These are phyloP conservation scores for Lentinus tigrinus DNA, from an alignment of 768 basidiomycete species.

Conservation along the genomic window DNA sequence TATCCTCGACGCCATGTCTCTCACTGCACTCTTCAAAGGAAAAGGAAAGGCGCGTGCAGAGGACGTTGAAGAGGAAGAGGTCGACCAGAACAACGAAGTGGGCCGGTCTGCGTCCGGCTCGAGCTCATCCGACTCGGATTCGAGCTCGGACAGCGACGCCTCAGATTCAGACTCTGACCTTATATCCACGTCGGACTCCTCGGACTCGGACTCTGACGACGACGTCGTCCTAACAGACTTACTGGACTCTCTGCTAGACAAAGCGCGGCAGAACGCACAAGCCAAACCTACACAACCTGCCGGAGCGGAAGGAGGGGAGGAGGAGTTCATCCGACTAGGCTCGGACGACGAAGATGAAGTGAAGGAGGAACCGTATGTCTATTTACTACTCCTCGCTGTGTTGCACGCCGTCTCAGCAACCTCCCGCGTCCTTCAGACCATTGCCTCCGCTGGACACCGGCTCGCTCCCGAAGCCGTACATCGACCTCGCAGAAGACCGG, in stretches of 20 bases:
- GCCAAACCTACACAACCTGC: constrained; percentile 8
- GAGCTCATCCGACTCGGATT: constrained; percentile 12
- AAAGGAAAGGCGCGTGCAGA: constrained; percentile 38
- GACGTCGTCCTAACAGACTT: constrained; percentile 58
- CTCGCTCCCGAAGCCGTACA: constrained; percentile 60
- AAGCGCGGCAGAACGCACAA: constrained; percentile 52
- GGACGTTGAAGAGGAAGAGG: constrained; percentile 9
- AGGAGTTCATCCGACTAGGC: constrained; percentile 49
- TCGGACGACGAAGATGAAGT: constrained; percentile 22
- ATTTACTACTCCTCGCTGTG: not conserved
- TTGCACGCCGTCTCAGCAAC: constrained; percentile 1
- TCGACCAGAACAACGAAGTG: not conserved
- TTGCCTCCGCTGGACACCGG: constrained; percentile 70
- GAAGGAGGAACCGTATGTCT: constrained; percentile 21
- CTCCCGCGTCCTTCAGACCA: constrained; percentile 39
- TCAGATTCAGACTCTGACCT: constrained; percentile 37
- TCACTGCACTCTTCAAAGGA: constrained; percentile 35
- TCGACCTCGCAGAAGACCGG: constrained; percentile 44
- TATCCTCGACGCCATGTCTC: constrained; percentile 6
- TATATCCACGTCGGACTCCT: constrained; percentile 31
- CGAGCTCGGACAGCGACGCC: constrained; percentile 10
- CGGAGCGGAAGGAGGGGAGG: constrained; percentile 41
- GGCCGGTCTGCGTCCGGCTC: constrained; percentile 6
- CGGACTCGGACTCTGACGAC: constrained; percentile 36
- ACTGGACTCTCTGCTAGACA: constrained; percentile 60